Percentiles rank a stretch among this genome's conserved stretches.
phyloP scores from a whole-genome alignment of 2,329 filamentous ascomycete genomes.

The Pestalotiopsis sp. region DNA sequence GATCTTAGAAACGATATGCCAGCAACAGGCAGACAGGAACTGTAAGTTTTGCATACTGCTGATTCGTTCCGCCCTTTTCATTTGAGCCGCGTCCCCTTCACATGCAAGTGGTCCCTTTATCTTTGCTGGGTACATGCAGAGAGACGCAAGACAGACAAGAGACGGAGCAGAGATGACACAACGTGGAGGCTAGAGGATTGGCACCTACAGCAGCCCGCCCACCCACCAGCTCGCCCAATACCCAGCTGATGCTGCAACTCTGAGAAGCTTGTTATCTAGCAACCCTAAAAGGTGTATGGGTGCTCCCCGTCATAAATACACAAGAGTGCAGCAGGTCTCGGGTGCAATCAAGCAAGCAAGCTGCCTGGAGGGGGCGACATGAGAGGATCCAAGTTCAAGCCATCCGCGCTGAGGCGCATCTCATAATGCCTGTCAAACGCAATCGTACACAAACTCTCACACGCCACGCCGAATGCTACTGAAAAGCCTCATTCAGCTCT shows the following conservation, averaged over 20 bases:
- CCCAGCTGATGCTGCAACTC: slow-evolving; percentile 1
- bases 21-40: slow-evolving; percentile 5
- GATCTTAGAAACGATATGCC: slow-evolving; percentile 1
- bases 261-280: background rate
- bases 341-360: background rate
- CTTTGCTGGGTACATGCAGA: background rate
- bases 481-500: background rate
- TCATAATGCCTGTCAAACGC: background rate
- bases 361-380: background rate
- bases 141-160: background rate
- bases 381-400: background rate
- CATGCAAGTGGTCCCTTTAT: background rate
- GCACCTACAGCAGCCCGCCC: slow-evolving; percentile 4
- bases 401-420: background rate
- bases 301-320: background rate
- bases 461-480: background rate
- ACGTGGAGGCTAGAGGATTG: slow-evolving; percentile 1
- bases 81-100: background rate
- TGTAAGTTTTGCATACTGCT: slow-evolving; percentile 8
- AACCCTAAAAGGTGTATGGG: background rate
- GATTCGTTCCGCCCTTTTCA: background rate
- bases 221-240: background rate
- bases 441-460: background rate
- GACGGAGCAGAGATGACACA: background rate
- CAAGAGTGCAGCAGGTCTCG: background rate